Evolutionary conservation across 2,329 filamentous ascomycete species (phyloP).

Genomic region (Xylariaceae sp.): DNA sequence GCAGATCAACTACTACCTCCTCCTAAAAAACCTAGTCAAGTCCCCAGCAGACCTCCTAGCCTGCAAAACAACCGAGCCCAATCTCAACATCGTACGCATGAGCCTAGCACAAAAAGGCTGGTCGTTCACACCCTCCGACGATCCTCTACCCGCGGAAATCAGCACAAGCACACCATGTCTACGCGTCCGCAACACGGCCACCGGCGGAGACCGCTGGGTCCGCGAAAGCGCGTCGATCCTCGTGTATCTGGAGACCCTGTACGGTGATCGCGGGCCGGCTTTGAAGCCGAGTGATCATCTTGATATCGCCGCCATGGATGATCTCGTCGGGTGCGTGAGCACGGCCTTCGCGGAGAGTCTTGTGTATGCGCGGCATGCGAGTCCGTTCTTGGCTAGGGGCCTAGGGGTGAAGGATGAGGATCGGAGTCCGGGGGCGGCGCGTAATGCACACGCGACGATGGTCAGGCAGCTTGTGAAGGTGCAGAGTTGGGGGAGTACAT

Average conservation of each 20-base stretch:
- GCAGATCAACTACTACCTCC: constrained; percentile 24
- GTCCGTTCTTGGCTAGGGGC: constrained; percentile 10
- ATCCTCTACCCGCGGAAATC: constrained; percentile 18
- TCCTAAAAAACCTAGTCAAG: constrained; percentile 20
- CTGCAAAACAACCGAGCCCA: constrained; percentile 12
- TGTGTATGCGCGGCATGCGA: constrained; percentile 17
- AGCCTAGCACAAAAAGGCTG: not conserved
- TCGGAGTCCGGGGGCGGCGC: constrained; percentile 13
- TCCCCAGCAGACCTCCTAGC: constrained; percentile 11
- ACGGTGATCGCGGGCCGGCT: not conserved
- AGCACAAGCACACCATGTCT: constrained; percentile 17
- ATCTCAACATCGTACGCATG: constrained; percentile 16
- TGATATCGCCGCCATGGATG: constrained; percentile 14
- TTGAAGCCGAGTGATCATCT: not conserved
- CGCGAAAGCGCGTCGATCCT: constrained; percentile 21
- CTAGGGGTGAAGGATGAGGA: constrained; percentile 13
- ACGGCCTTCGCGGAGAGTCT: constrained; percentile 4
- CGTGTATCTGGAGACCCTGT: constrained; percentile 18
- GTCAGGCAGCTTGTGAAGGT: constrained; percentile 12
- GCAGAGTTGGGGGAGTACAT: constrained; percentile 9
- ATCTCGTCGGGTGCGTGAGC: constrained; percentile 13
- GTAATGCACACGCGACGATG: constrained; percentile 11
- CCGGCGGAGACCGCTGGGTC: constrained; percentile 13
- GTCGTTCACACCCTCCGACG: constrained; percentile 8
- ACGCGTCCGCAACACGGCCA: constrained; percentile 14